Percentiles rank a stretch among this genome's conserved stretches.
Evolutionary conservation across 768 basidiomycete genomes (phyloP).

Genomic region (Inosperma sp.): DNA sequence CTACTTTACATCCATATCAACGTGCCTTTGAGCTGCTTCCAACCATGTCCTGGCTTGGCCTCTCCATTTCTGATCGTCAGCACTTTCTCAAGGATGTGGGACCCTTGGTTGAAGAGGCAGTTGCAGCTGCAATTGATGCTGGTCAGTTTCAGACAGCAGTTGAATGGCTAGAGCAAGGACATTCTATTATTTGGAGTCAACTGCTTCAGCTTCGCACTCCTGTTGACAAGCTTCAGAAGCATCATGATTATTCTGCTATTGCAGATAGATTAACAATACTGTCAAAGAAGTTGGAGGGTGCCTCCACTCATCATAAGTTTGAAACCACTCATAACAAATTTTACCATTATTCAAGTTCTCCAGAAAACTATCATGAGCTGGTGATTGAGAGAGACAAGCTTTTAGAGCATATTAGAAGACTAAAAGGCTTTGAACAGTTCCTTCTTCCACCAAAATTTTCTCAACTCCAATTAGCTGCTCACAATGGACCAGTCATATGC

Average conservation of each 20-base stretch:
- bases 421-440: conserved; percentile 1
- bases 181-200: conserved; percentile 28
- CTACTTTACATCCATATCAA: neutral
- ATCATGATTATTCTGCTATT: conserved; percentile 8
- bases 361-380: neutral
- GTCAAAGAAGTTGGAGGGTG: neutral
- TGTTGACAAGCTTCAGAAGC: conserved; percentile 12
- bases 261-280: conserved; percentile 8
- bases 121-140: neutral
- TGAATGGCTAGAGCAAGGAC: conserved; percentile 32
- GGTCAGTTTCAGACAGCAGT: conserved; percentile 13
- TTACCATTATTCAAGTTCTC: neutral
- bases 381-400: neutral
- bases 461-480: neutral
- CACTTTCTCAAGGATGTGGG: neutral
- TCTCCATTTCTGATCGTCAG: conserved; percentile 1
- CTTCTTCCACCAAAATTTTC: neutral
- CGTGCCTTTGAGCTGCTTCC: conserved; percentile 1
- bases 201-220: conserved; percentile 22
- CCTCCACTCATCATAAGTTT: neutral
- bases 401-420: too few relatives aligned
- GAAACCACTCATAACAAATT: neutral
- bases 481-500: neutral
- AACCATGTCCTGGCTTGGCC: neutral
- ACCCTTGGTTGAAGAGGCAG: neutral